Evolutionary conservation across 257 asterid species (phyloP), one percentile per base, ranked within the genome.

Genomic region (Jacaranda copaia): DNA sequence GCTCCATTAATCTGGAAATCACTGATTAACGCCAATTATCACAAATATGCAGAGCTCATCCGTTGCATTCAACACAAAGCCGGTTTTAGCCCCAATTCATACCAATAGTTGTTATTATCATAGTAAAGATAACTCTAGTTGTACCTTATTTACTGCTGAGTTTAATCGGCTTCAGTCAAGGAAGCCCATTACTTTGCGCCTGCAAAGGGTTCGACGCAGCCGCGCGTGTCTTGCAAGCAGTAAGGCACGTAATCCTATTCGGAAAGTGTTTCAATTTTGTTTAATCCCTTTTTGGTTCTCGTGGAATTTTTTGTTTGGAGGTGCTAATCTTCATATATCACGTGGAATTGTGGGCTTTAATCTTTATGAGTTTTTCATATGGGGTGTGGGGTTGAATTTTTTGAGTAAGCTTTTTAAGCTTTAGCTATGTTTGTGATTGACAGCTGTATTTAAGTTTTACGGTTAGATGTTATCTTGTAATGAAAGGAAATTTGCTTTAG

Each of bases 1-100:
- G 12, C 70, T 74, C 80, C 39, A 52, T 49, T 13, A 25, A 74
- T 77, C 65, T 73, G 71, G 52, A 39, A 72, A 53, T 49, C 39
- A 43, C 62, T 46, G 25, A 18, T 70, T 55, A 39, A 46, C 79
- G 45, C 75, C 5, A 59, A 58, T 77, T 52, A 18, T 63, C 72
- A 2, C 65, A 51, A 85, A 68, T 83, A 94, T 94, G 98, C 98
- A 92, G 84, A 80, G 87, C 75, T 82, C 91, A 60, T 79, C 88
- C 46, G 80, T 81, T 69, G 65, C 80, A 73, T 87, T 89, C 87
- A 86, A 85, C 75, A 80, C 94, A 1, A 90, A 88, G 45, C 97
- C 94, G 36, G 72, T 81, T 11, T 49, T 90, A 66, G 88, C 93
- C 60, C 90, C 91, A 49, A 76, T 86, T 84, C 89, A 86, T 63